Evolutionary conservation across 306 rosid genomes (phyloP), one percentile per base, ranked within the genome.

Genomic region (Elaeagnus macrophylla): DNA sequence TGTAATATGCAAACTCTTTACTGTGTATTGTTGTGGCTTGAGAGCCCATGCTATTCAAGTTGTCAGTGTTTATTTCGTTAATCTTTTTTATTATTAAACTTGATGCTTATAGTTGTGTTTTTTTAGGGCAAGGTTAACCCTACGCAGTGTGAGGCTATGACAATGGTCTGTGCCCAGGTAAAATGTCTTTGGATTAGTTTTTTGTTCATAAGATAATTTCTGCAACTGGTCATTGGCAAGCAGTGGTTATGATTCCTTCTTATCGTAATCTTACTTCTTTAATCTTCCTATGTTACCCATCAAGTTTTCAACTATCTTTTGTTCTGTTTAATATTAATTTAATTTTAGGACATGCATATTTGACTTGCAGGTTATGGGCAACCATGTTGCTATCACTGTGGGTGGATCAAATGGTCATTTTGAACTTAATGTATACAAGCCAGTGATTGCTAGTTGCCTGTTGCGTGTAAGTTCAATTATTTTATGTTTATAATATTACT

Each of bases 141-240:
- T 57, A 93, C 99, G 54, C 99, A 93, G 58, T 87, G 99, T 57
- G 99, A 93, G 82, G 99, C 99, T 73, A 64, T 93, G 75, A 93
- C 99, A 8, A 93, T 93, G 96, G 96, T 93, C 67, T 93, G 99
- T 75, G 99, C 99, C 48, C 99, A 84, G 94, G 99, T 93, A 77
- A 66, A 61, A 48, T 59, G 64, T 61, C 32, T 25, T 0, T 25
- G 32, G 32, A 42, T 13, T 10, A 10, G 1, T 2, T 37, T 48
- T 13, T 1, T 11, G 40, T 53, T 14, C 14, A 53, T 51, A 49
- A 12, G 42, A 45, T 59, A 53, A 58, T 48, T 36, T 52, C 57
- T 57, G 46, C 48, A 35, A 46, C 49, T 43, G 17, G 59, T 41
- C 35, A 12, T 57, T 61, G 14, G 62, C 44, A 7, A 51, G 51